A percentile compares a stretch with the other conserved stretches of the same genome.
Conservation (phyloP, 2,329 filamentous ascomycete species). For the Aspergillus eucalypticola region DNA sequence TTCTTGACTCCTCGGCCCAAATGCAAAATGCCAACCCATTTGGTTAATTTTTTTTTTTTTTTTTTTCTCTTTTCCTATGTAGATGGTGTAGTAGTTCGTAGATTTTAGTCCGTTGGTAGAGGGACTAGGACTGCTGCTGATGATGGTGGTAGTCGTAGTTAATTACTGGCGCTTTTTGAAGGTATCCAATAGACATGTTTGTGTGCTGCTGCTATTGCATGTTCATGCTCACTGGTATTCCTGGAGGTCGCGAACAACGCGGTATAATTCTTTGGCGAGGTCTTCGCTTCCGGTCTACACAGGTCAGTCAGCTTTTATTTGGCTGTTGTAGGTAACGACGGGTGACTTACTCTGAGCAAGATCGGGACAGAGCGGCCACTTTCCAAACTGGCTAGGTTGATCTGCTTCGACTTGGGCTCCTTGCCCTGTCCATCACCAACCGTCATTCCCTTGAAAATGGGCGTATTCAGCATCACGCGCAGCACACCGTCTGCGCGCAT, state of each 20-base stretch:
- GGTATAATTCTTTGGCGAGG: constrained; percentile 49
- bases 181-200: not conserved
- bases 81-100: not conserved
- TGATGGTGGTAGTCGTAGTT: not conserved
- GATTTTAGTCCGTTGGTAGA: no score
- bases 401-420: constrained; percentile 69
- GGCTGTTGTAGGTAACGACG: no score
- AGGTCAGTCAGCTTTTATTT: not conserved
- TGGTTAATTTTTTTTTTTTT: not conserved
- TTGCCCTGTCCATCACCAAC: constrained; percentile 66
- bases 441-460: constrained; percentile 74
- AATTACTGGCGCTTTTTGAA: not conserved
- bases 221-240: constrained; percentile 18
- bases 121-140: no score
- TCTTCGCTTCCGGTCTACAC: constrained; percentile 45
- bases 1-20: constrained; percentile 14
- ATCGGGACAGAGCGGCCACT: constrained; percentile 55
- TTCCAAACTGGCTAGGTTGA: constrained; percentile 63
- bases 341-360: constrained; percentile 56
- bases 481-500: constrained; percentile 91
- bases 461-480: constrained; percentile 82
- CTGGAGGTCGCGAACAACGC: constrained; percentile 43
- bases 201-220: not conserved
- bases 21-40: constrained; percentile 16
- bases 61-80: not conserved